A percentile compares a stretch with the other conserved stretches of the same genome.
These are phyloP conservation scores for Botrytis fragariae DNA, from an alignment of 2,329 filamentous ascomycete genomes.

Conservation along the genomic window DNA sequence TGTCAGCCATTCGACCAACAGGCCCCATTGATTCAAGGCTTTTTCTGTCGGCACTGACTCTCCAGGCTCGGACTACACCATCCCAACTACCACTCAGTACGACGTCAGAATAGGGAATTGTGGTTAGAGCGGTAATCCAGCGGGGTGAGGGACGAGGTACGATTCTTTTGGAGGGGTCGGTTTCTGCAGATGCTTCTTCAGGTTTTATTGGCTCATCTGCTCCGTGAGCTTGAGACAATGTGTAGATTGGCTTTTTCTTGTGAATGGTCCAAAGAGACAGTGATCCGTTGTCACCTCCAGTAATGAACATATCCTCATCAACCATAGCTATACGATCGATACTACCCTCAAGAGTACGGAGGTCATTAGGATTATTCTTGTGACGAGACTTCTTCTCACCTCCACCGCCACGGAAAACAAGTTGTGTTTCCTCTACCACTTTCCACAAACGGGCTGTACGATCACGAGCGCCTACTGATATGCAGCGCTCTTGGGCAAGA, in stretches of 20 bases:
- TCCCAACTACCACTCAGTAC: slow-evolving; percentile 95
- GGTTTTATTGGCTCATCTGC: slow-evolving; percentile 69
- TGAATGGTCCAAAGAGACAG: slow-evolving; percentile 83
- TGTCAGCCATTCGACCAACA: slow-evolving; percentile 44
- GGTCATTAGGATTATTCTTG: slow-evolving; percentile 40
- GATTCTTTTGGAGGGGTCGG: slow-evolving; percentile 56
- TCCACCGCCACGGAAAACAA: slow-evolving; percentile 88
- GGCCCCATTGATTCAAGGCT: slow-evolving; percentile 70
- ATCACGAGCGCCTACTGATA: slow-evolving; percentile 87
- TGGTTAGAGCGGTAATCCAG: slow-evolving; percentile 85
- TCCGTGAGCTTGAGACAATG: slow-evolving; percentile 78
- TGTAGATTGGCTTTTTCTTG: slow-evolving; percentile 92
- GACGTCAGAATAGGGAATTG: slow-evolving; percentile 86
- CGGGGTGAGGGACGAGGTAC: slow-evolving; percentile 68
- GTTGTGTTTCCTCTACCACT: slow-evolving; percentile 89
- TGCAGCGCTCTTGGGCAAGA: slow-evolving; percentile 80
- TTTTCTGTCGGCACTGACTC: slow-evolving; percentile 77
- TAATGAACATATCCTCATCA: slow-evolving; percentile 85
- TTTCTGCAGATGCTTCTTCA: slow-evolving; percentile 71
- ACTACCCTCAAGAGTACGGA: slow-evolving; percentile 64
- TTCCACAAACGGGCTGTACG: slow-evolving; percentile 94
- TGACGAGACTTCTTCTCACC: slow-evolving; percentile 51
- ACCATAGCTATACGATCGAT: slow-evolving; percentile 92
- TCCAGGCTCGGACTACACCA: slow-evolving; percentile 82
- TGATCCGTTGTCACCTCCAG: slow-evolving; percentile 86